Percentiles rank a stretch among this genome's conserved stretches.
These are phyloP conservation scores for Mrakia frigida DNA, from an alignment of 768 basidiomycete species.

Conservation along the genomic window DNA sequence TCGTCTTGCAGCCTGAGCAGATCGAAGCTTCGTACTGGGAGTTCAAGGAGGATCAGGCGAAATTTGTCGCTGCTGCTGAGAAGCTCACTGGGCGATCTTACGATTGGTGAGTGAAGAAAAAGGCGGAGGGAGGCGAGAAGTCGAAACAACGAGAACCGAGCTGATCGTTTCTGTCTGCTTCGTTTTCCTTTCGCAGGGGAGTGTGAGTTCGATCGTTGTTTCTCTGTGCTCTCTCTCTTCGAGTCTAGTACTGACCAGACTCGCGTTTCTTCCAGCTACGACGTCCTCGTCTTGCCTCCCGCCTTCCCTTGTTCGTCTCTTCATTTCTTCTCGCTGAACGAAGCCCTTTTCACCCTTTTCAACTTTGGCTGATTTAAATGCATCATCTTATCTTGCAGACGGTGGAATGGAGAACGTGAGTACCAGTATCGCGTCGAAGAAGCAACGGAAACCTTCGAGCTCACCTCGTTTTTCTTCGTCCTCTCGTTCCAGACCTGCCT, in stretches of 20 bases:
- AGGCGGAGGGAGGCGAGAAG: no score
- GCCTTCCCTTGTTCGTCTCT: conserved; percentile 67
- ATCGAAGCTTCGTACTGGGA: conserved; percentile 77
- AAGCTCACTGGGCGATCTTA: conserved; percentile 63
- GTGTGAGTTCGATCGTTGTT: no score
- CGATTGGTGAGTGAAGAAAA: conserved; percentile 49
- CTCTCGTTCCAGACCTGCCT: conserved; percentile 25
- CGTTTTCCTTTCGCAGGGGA: conserved; percentile 43
- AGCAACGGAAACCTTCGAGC: neutral
- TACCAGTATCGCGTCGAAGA: no score
- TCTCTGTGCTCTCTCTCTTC: no score
- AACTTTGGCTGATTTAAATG: conserved; percentile 70
- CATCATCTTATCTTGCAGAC: no score
- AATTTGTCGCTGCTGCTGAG: conserved; percentile 59
- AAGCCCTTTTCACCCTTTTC: conserved; percentile 48
- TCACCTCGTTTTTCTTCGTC: neutral
- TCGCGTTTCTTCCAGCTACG: no score
- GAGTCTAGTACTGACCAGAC: no score
- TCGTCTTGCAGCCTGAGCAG: conserved; percentile 54
- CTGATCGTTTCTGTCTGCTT: neutral
- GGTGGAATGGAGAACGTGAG: conserved; percentile 38
- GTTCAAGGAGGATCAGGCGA: conserved; percentile 77
- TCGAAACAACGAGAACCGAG: neutral
- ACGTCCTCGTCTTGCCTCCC: conserved; percentile 79
- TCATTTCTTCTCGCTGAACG: neutral